A percentile compares a stretch with the other conserved stretches of the same genome.
These are phyloP conservation scores for Aspergillus piperis DNA, from an alignment of 2,329 filamentous ascomycete species.

Conservation along the genomic window DNA sequence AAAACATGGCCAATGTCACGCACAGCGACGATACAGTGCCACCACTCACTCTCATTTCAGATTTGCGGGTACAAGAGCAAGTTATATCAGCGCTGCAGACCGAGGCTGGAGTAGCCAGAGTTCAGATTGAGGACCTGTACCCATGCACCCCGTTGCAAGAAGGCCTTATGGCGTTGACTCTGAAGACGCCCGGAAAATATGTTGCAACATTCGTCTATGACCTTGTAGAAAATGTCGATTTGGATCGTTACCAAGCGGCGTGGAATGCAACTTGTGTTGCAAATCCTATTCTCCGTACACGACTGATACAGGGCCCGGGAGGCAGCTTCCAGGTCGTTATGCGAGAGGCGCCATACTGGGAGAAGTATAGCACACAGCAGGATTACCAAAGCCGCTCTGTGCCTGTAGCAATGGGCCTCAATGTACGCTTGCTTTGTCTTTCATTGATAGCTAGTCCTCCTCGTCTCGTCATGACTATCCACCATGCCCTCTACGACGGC, in stretches of 20 bases:
- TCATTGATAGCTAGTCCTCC: conserved; percentile 25
- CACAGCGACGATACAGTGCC: no score
- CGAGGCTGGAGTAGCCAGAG: no score
- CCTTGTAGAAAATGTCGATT: conserved; percentile 29
- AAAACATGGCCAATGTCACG: no score
- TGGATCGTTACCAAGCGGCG: conserved; percentile 38
- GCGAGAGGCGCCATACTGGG: background rate
- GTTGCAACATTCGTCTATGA: conserved; percentile 39
- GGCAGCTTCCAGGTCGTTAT: background rate
- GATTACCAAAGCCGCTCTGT: background rate
- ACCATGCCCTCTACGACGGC: conserved; percentile 51
- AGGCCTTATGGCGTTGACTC: conserved; percentile 37
- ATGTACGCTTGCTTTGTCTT: conserved; percentile 20
- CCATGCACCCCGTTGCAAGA: conserved; percentile 33
- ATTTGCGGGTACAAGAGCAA: background rate
- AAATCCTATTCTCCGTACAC: conserved; percentile 44
- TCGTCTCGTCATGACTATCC: conserved; percentile 43
- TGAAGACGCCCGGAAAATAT: conserved; percentile 40
- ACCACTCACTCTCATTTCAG: background rate
- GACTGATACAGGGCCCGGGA: conserved; percentile 25
- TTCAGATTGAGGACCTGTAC: conserved; percentile 29
- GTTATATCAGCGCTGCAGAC: conserved; percentile 3
- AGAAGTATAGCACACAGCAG: no score
- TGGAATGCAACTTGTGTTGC: conserved; percentile 40
- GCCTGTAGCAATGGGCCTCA: conserved; percentile 19